These are phyloP conservation scores for Acidomyces sp. DNA, from an alignment of 495 filamentous ascomycete genomes.

Conservation along the genomic window DNA sequence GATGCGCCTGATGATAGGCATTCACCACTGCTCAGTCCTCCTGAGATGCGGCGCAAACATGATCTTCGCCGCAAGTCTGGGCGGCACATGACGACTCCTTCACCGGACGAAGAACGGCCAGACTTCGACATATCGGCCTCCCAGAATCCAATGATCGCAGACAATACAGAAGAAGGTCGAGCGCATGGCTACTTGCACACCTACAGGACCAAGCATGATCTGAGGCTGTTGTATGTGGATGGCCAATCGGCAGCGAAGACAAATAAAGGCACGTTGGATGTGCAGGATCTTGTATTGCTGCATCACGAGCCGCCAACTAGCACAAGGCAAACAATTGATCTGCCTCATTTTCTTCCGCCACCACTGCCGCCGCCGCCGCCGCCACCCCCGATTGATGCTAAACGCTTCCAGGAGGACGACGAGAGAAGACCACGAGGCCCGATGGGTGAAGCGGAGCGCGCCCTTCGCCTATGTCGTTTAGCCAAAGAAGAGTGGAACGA, in stretches of 20 bases:
- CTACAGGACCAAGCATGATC: constrained; percentile 35
- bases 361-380: no score
- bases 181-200: constrained; percentile 41
- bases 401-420: background rate
- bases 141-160: background rate
- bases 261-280: constrained; percentile 46
- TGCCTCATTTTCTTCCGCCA: no score
- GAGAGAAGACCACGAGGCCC: constrained; percentile 4
- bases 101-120: background rate
- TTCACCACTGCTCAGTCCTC: background rate
- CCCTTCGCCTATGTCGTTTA: constrained; percentile 38
- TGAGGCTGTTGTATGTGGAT: constrained; percentile 49
- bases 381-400: no score
- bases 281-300: constrained; percentile 37
- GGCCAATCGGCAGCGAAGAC: constrained; percentile 49
- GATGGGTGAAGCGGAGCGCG: constrained; percentile 36
- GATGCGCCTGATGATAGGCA: background rate
- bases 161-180: background rate
- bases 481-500: constrained; percentile 34
- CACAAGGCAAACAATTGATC: background rate
- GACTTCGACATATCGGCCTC: background rate
- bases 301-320: constrained; percentile 26
- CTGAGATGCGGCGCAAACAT: background rate
- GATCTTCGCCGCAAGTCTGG: background rate
- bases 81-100: no score